These are phyloP conservation scores for Thraustochytrium sp. DNA, from an alignment of 352 stramenopile genomes.

Conservation along the genomic window DNA sequence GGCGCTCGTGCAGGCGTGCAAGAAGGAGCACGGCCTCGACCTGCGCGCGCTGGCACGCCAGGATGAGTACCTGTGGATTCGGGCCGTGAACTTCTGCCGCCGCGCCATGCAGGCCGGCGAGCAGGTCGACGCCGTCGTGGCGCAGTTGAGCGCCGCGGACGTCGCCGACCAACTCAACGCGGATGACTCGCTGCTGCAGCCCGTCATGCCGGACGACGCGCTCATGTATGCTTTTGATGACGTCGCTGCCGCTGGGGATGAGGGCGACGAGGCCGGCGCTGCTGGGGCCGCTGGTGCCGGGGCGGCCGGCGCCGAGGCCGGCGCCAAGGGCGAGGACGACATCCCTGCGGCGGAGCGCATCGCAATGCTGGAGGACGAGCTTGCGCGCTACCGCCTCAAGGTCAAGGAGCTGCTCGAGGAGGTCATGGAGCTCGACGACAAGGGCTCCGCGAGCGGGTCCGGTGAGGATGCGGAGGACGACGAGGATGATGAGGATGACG, in stretches of 20 bases:
- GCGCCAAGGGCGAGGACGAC: not conserved
- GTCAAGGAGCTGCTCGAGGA: constrained; percentile 35
- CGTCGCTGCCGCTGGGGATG: not conserved
- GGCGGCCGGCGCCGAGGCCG: not conserved
- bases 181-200: constrained; percentile 14
- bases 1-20: not conserved
- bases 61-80: constrained; percentile 44
- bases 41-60: not conserved
- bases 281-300: not conserved
- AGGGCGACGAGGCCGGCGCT: not conserved
- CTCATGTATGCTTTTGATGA: constrained; percentile 30
- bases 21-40: constrained; percentile 12
- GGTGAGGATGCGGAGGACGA: not conserved
- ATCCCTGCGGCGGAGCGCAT: constrained; percentile 26
- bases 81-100: constrained; percentile 27
- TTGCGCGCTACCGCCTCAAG: constrained; percentile 22
- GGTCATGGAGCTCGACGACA: not conserved
- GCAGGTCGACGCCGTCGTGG: not conserved
- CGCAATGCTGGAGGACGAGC: constrained; percentile 26
- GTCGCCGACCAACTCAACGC: not conserved
- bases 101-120: not conserved
- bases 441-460: not conserved
- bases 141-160: not conserved
- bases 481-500: not conserved
- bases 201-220: constrained; percentile 13